A percentile compares a stretch with the other conserved stretches of the same genome.
These are phyloP conservation scores for Neospora caninum DNA, from an alignment of 169 alveolate species.

Conservation along the genomic window DNA sequence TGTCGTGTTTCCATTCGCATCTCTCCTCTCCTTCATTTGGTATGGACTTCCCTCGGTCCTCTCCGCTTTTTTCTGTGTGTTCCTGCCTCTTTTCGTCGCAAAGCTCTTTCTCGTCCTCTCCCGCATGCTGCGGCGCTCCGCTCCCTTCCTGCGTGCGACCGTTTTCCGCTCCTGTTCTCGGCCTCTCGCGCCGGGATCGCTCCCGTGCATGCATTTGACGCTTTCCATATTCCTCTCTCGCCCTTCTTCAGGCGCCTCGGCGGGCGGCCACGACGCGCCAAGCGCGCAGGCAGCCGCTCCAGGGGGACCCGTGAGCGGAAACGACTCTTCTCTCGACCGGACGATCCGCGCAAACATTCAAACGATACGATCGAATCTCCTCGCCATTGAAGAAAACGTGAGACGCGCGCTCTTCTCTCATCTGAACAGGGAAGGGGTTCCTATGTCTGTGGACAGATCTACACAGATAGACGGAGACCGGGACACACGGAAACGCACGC, in stretches of 20 bases:
- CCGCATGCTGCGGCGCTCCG: too few species aligned
- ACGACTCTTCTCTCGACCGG: conserved; percentile 10
- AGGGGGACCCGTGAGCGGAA: not conserved
- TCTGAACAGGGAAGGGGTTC: too few species aligned
- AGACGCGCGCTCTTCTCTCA: not conserved
- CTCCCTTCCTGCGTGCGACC: not conserved
- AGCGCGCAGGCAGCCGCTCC: not conserved
- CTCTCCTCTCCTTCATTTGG: too few species aligned
- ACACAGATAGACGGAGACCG: not conserved
- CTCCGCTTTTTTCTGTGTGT: too few species aligned
- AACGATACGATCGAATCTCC: conserved; percentile 50
- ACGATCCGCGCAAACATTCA: conserved; percentile 43
- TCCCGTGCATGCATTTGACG: not conserved
- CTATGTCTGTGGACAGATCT: too few species aligned
- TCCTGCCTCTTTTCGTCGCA: too few species aligned
- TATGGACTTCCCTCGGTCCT: too few species aligned
- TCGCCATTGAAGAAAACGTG: conserved; percentile 52
- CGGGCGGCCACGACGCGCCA: not conserved
- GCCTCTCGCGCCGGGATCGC: not conserved
- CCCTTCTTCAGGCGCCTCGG: not conserved
- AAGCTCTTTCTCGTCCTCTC: too few species aligned
- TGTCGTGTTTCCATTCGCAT: too few species aligned
- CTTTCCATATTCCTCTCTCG: not conserved
- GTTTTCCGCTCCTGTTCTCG: not conserved
- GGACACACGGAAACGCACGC: not conserved